Percentiles rank a stretch among this genome's conserved stretches.
Evolutionary conservation across 2,329 filamentous ascomycete genomes (phyloP).

Genomic region (Aspergillus sp.): DNA sequence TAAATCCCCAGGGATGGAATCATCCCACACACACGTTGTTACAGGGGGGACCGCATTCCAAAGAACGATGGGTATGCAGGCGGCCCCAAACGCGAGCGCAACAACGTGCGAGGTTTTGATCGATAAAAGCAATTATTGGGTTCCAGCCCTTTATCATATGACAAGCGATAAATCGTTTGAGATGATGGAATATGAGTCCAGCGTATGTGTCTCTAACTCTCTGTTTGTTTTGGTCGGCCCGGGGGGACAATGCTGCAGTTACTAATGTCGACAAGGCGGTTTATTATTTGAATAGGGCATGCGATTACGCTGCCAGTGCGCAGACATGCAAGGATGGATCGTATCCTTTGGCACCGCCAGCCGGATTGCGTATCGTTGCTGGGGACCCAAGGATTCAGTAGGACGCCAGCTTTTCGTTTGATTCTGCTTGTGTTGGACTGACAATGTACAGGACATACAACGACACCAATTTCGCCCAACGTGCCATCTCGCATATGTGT

Average conservation of each 20-base stretch:
- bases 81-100: conserved; percentile 42
- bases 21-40: conserved; percentile 67
- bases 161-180: conserved; percentile 17
- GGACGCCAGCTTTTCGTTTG: neutral
- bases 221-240: neutral
- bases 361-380: conserved; percentile 25
- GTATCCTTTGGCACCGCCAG: conserved; percentile 20
- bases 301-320: conserved; percentile 16
- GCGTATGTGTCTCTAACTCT: conserved; percentile 12
- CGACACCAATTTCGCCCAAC: conserved; percentile 22
- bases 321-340: conserved; percentile 12
- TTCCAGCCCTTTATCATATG: conserved; percentile 66
- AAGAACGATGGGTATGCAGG: conserved; percentile 59
- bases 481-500: conserved; percentile 60
- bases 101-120: conserved; percentile 64
- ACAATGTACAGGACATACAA: conserved; percentile 18
- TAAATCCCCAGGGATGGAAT: conserved; percentile 58
- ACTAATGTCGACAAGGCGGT: conserved; percentile 14
- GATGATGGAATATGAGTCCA: conserved; percentile 18
- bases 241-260: neutral
- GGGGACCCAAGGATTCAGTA: conserved; percentile 21
- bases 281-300: conserved; percentile 24
- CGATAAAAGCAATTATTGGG: conserved; percentile 77
- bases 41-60: conserved; percentile 70
- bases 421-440: neutral